Evolutionary conservation across 2,329 filamentous ascomycete species (phyloP).

Genomic region (Verticillium dahliae): DNA sequence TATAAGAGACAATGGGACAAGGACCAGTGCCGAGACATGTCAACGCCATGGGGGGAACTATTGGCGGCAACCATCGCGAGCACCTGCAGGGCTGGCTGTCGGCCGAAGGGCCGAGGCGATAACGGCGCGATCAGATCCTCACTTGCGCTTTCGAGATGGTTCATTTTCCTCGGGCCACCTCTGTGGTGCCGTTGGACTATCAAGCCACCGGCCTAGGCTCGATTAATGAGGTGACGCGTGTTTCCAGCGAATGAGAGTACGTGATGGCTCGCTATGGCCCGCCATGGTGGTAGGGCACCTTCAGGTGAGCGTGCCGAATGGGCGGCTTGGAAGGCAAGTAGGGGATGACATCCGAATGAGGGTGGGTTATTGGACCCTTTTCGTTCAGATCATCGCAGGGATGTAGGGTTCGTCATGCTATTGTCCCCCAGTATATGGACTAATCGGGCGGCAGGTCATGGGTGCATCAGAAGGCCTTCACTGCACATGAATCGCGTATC

Average conservation of each 20-base stretch:
- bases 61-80: background rate
- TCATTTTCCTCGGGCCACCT: background rate
- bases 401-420: background rate
- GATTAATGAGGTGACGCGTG: background rate
- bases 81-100: background rate
- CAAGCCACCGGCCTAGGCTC: background rate
- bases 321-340: background rate
- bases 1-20: background rate
- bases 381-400: background rate
- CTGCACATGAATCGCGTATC: background rate
- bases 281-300: background rate
- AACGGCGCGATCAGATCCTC: background rate
- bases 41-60: background rate
- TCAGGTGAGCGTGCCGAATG: background rate
- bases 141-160: background rate
- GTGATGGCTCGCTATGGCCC: background rate
- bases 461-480: background rate
- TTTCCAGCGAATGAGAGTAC: background rate
- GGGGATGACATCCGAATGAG: background rate
- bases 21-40: background rate
- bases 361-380: slow-evolving; percentile 3
- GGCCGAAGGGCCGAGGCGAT: background rate
- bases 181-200: background rate
- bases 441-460: background rate
- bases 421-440: background rate